Base-by-base conservation (phyloP, 257 asterid species). In the Nicotiana tabacum region DNA sequence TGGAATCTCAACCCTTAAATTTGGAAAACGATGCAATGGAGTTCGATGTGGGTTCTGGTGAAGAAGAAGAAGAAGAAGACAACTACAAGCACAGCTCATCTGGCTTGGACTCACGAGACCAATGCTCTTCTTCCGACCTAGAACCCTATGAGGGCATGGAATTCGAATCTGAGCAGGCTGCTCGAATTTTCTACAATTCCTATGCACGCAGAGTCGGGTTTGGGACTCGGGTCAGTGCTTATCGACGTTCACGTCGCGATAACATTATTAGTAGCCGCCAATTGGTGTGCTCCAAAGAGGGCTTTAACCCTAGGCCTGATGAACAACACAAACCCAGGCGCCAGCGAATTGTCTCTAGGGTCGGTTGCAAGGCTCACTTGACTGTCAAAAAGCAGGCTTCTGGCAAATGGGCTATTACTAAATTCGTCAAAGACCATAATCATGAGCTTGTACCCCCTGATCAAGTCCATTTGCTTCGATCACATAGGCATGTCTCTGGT, bases 101-200 rank as follows among this genome's bases (percentile, higher is more conserved):
- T 43, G 48, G 11, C 9, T 43, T 43, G 48, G 48, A 43, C 1
- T 43, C 48, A 43, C 46, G 93, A 92, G 80, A 90, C 87, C 48
- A 85, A 82, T 56, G 84, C 89, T 39, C 91, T 65, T 65, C 70
- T 13, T 90, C 86, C 58, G 97, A 92, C 69, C 93, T 95, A 8
- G 99, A 95, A 86, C 99, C 98, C 16, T 92, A 84, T 16, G 98
- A 91, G 78, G 97, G 97, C 32, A 95, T 95, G 96, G 99, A 95
- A 68, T 95, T 95, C 32, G 99, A 94, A 85, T 95, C 99, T 0
- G 99, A 95, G 89, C 98, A 94, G 89, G 96, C 98, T 74, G 97
- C 99, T 7, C 92, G 94, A 83, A 98, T 97, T 2, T 95, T 95
- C 82, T 95, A 95, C 83, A 95, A 95, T 62, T 94, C 98, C 0